Base-by-base conservation (phyloP, 163 green algal genomes). In the Scenedesmus sp. region DNA sequence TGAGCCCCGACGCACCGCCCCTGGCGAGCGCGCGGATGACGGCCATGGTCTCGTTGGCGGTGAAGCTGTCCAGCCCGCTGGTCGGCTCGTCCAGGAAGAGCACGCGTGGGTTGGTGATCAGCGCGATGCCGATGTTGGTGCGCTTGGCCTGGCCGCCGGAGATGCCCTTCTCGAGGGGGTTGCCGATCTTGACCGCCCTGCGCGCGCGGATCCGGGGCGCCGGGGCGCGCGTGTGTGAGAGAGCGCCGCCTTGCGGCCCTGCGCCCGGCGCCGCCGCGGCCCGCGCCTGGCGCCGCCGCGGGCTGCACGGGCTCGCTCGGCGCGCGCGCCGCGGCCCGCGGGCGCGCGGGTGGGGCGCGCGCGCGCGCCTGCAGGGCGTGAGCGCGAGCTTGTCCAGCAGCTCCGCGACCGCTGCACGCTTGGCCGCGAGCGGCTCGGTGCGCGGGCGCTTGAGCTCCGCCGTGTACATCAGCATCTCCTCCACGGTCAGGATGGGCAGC, bases 401-500 rank as follows among this genome's bases (percentile, higher is more conserved):
- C 20, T 62, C 9, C 0, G 84, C 75, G 42, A 97, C 92, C 13
- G 67, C 78, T 0, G 28, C 42, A 26, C 53, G 15, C 86, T 96
- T 96, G 2, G 82, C 66, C 1, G 48, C 42, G 1, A 74, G 24
- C 1, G 85, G 53, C 78, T 90, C 78, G 18, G 22, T 53, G 3
- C 77, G 60, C 1, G 86, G 84, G 13, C 85, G 75, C 87, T 95
- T 96, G 24, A 97, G 85, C 82, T 96, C 89, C 1, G 89, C 88
- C 11, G 90, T 96, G 85, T 97, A 97, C 75, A 91, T 60, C 63
- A 97, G 82, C 90, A 96, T 96, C 84, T 97, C 90, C 44, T 81
- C 57, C 44, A 94, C 87, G 4, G 85, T 92, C 24, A 94, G 76
- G 70, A 86, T 87, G 22, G 71, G 80, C 45, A 93, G 75, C 51